Conservation (phyloP, 2,329 filamentous ascomycete genomes). For the Venturia effusa region DNA sequence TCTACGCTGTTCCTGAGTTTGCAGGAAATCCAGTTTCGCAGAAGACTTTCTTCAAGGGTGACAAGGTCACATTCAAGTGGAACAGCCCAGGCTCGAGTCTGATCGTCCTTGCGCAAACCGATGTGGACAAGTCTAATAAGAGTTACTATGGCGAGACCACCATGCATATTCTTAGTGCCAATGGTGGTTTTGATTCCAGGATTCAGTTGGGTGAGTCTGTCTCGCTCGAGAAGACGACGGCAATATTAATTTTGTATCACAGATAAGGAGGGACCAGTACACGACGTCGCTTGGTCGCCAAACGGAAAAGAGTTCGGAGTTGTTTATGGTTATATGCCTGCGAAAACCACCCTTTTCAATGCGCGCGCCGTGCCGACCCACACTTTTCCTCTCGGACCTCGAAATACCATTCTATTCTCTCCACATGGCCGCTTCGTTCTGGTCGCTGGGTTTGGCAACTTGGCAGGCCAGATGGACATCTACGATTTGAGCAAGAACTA, state of each 20-base stretch:
- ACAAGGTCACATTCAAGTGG: constrained; percentile 99
- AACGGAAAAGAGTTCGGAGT: constrained; percentile 97
- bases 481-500: constrained; percentile 95
- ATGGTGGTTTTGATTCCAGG: constrained; percentile 83
- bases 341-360: constrained; percentile 98
- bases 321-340: constrained; percentile 97
- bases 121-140: constrained; percentile 97
- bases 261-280: constrained; percentile 96
- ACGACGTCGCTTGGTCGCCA: constrained; percentile 96
- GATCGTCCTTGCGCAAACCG: constrained; percentile 91
- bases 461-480: constrained; percentile 94
- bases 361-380: constrained; percentile 71
- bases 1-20: constrained; percentile 89
- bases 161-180: constrained; percentile 86
- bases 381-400: constrained; percentile 74
- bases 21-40: constrained; percentile 65
- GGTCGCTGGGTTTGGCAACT: constrained; percentile 92
- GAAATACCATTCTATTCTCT: constrained; percentile 93
- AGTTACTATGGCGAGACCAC: constrained; percentile 99
- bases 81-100: constrained; percentile 83
- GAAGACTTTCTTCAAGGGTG: constrained; percentile 98
- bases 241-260: constrained; percentile 10
- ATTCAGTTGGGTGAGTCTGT: constrained; percentile 54
- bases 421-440: constrained; percentile 87
- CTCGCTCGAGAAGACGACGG: neutral